Evolutionary conservation across 208 protist genomes (phyloP), one percentile per base, ranked within the genome.

Genomic region (Angomonas ambiguus): DNA sequence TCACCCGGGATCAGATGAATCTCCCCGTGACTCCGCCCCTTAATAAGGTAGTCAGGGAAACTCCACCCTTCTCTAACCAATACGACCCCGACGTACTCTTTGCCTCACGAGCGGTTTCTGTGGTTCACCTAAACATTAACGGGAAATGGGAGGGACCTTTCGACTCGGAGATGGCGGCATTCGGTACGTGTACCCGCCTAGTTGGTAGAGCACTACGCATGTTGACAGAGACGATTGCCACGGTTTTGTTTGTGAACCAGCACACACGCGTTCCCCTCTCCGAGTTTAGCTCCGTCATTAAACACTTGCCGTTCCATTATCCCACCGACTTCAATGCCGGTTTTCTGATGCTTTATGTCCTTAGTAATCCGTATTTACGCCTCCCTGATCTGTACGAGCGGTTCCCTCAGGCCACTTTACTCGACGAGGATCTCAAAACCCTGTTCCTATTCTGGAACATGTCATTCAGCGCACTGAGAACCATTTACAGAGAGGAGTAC

Each of bases 381-480:
- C n/a, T 95, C 27, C 64, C 65, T 5, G 67, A 86, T 53, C 28
- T 95, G 10, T 27, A 58, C 41, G 11, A n/a, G n/a, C 68, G 51
- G 5, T 95, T 95, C 61, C 86, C 87, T 13, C 69, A 84, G 35
- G 67, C 86, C 56, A 71, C 61, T 51, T 82, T 58, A 41, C 68
- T 91, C 13, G 69, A 75, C 20, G 67, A 76, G 1, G 90, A 95
- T 71, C 67, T 95, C 41, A 63, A 68, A 34, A 85, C 81, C 25
- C 71, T 95, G 27, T 92, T 88, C 69, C 90, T 80, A 69, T 95
- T 95, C 74, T 95, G 87, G 79, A 77, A 69, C 38, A 82, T 91
- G 72, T 67, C 85, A 25, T 81, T 77, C 42, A 38, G 63, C 20
- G 83, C 86, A 49, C 72, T 93, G 1, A 11, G 58, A 2, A 48